Base-by-base conservation (phyloP, 805 yeast genomes). In the Yamadazyma sp. region DNA sequence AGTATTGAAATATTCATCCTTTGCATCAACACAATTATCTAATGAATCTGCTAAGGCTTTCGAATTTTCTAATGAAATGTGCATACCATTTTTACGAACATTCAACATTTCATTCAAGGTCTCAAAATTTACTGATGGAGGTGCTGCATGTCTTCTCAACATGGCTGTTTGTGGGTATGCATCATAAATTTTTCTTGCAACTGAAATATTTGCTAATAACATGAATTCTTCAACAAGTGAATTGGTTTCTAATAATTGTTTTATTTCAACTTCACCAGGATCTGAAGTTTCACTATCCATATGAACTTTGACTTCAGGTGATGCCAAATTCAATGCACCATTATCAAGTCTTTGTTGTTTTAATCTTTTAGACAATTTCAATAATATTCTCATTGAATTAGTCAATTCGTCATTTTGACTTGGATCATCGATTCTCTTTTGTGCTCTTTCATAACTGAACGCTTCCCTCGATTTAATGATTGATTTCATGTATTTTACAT, bases 121-220 rank as follows among this genome's bases (percentile, higher is more conserved):
- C 54, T 93, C 98, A 56, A 93, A 93, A 49, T 89, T 91, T 2
- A 96, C 80, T 1, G 88, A 79, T 15, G 98, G 97, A 13, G 99
- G 98, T n/a, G 96, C 76, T 7, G 89, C 95, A 58, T 93, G 99
- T 53, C 98, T 81, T 75, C 98, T 83, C 41, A 93, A 68, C 97
- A 93, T 87, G 7, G 99, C 98, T 4, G 96, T 89, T 60, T 93
- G 98, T 4, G 98, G 98, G 56, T 82, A 89, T 3, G 95, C 82
- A 33, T 87, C 94, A 61, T 79, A 86, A 30, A 93, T 93, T 60
- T 86, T 87, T 52, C 85, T 75, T 3, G 98, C 98, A 16, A 93
- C 99, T 5, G 95, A 82, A 35, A 91, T 91, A 56, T 93, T 93
- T 34, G 98, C 99, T 47, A 94, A 71, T 73, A 93, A 74, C 99